Conservation (phyloP, 1,284 basidiomycete species). For the Puccinia triticina region DNA sequence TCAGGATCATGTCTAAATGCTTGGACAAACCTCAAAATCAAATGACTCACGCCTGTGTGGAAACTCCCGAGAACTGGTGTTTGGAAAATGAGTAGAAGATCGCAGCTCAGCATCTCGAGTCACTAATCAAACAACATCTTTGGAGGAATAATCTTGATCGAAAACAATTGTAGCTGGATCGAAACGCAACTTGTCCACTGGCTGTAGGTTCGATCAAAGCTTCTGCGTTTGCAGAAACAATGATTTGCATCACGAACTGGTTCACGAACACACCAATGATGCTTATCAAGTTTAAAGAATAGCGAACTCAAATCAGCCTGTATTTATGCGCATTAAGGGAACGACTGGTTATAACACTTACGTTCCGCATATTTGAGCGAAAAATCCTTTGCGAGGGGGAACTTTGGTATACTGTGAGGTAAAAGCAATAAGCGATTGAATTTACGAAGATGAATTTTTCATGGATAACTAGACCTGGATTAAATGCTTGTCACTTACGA, state of each 20-base stretch:
- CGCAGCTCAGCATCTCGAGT: not conserved
- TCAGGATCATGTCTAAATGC: not conserved
- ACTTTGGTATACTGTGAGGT: constrained; percentile 51
- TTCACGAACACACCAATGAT: constrained; percentile 47
- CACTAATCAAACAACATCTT: not conserved
- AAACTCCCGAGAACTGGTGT: constrained; percentile 47
- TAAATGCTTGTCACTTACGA: constrained; percentile 31
- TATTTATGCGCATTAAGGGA: not conserved
- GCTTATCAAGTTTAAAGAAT: not conserved
- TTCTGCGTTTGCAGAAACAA: constrained; percentile 35
- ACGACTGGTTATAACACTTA: not conserved
- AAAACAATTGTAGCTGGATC: not conserved
- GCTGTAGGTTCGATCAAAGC: constrained; percentile 42
- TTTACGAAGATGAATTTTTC: not conserved
- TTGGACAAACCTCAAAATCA: not conserved
- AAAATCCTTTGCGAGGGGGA: constrained; percentile 47
- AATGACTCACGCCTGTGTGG: constrained; percentile 44
- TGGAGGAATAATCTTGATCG: not conserved
- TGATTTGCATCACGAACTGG: constrained; percentile 51
- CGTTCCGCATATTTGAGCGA: constrained; percentile 45
- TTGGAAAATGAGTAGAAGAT: not conserved
- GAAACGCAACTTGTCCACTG: constrained; percentile 49
- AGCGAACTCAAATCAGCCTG: not conserved
- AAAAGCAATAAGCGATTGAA: not conserved
- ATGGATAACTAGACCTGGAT: not conserved